Percentiles rank a stretch among this genome's conserved stretches.
Conservation (phyloP, 148 eudicot genomes). For the Fagopyrum tataricum region DNA sequence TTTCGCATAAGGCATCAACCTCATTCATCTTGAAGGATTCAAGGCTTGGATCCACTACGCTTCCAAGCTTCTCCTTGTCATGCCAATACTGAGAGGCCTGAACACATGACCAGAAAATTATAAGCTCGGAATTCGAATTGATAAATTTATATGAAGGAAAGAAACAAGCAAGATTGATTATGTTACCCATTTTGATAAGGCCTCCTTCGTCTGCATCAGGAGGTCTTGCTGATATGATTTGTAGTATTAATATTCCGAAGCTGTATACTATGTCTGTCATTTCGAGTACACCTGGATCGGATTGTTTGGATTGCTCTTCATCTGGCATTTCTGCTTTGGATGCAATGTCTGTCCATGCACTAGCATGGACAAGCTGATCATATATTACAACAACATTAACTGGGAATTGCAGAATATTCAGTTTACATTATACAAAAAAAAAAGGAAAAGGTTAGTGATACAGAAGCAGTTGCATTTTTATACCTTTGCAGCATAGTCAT, state of each 20-base stretch:
- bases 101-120: neutral
- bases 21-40: conserved; percentile 27
- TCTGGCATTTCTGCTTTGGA: conserved; percentile 30
- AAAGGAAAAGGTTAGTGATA: too few species aligned
- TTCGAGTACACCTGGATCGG: conserved; percentile 19
- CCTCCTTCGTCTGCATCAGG: conserved; percentile 21
- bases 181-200: conserved; percentile 15
- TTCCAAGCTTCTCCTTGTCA: conserved; percentile 21
- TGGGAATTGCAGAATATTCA: too few species aligned
- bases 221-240: conserved; percentile 30
- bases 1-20: conserved; percentile 26
- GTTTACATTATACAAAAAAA: too few species aligned
- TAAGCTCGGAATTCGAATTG: too few species aligned
- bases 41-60: conserved; percentile 33
- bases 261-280: conserved; percentile 31
- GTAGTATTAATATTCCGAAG: conserved; percentile 33
- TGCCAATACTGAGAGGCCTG: conserved; percentile 24
- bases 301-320: conserved; percentile 26
- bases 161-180: neutral
- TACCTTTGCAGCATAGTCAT: conserved; percentile 70
- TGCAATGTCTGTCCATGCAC: conserved; percentile 36
- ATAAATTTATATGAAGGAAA: neutral
- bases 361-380: conserved; percentile 29
- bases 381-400: neutral
- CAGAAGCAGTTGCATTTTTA: neutral